A percentile compares a stretch with the other conserved stretches of the same genome.
phyloP scores from a whole-genome alignment of 2,329 filamentous ascomycete species.

The Elsinoe australis region DNA sequence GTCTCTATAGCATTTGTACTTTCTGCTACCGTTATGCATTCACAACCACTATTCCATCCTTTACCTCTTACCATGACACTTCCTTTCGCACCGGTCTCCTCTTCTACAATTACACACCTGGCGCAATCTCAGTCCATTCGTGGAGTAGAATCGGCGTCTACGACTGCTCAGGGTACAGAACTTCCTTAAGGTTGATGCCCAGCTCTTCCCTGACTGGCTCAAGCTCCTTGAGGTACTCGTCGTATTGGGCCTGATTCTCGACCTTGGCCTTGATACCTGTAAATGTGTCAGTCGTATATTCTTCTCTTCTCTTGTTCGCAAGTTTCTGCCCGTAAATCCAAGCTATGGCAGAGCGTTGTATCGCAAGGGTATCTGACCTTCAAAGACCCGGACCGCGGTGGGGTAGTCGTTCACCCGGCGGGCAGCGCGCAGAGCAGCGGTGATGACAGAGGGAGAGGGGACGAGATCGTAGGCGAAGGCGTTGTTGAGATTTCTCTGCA shows the following conservation, averaged over 20 bases:
- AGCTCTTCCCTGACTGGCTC: conserved; percentile 90
- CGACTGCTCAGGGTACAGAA: conserved; percentile 63
- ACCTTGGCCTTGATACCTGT: conserved; percentile 98
- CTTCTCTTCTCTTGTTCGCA: not conserved
- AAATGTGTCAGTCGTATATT: not conserved
- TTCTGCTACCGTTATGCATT: conserved; percentile 1
- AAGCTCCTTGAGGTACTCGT: conserved; percentile 91
- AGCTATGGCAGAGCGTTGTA: too few relatives aligned
- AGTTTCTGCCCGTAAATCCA: too few relatives aligned
- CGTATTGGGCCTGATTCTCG: conserved; percentile 95
- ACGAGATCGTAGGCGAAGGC: conserved; percentile 99
- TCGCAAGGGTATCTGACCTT: too few relatives aligned
- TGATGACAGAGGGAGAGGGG: conserved; percentile 82
- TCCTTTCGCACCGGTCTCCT: not conserved
- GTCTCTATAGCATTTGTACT: conserved; percentile 17
- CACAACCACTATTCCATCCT: too few relatives aligned
- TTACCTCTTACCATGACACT: not conserved
- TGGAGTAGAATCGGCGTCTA: conserved; percentile 14
- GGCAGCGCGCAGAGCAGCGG: conserved; percentile 85
- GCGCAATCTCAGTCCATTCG: not conserved
- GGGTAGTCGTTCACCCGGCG: conserved; percentile 97
- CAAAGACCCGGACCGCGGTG: conserved; percentile 95
- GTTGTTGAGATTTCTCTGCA: conserved; percentile 92
- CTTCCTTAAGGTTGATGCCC: conserved; percentile 83
- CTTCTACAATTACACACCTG: conserved; percentile 12